These are phyloP conservation scores for Chlamydomonas urium DNA, from an alignment of 139 green algal species.

Conservation along the genomic window DNA sequence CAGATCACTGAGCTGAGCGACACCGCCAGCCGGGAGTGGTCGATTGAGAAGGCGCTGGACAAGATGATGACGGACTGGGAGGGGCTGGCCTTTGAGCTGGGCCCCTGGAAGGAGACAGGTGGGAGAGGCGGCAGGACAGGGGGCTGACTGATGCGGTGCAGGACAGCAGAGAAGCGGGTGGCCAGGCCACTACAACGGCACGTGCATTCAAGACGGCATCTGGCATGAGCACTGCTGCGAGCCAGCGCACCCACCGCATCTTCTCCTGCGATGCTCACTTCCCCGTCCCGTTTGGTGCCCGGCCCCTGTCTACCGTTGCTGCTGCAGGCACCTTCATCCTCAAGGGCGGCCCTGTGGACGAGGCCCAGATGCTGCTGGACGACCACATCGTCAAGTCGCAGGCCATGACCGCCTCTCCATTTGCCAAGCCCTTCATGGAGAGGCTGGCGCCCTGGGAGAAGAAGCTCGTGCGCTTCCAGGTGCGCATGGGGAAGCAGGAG, in stretches of 20 bases:
- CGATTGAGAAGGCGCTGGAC: conserved; percentile 40
- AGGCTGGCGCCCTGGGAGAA: conserved; percentile 59
- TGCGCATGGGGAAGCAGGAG: conserved; percentile 5
- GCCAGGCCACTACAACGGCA: no score
- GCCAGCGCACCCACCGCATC: no score
- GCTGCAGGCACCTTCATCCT: conserved; percentile 56
- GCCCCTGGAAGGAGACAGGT: conserved; percentile 63
- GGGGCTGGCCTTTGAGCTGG: conserved; percentile 62
- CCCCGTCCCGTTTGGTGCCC: no score
- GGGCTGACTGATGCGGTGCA: no score
- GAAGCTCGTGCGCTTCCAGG: conserved; percentile 60
- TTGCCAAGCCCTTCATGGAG: conserved; percentile 61
- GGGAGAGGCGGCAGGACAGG: no score
- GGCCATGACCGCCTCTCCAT: conserved; percentile 64
- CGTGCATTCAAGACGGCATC: no score
- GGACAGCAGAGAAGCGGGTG: no score
- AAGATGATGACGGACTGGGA: conserved; percentile 55
- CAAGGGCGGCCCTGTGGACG: conserved; percentile 66
- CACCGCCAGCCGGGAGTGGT: conserved; percentile 34
- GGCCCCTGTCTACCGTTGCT: no score
- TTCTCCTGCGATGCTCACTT: no score
- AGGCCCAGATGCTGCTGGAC: conserved; percentile 74
- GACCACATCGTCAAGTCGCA: conserved; percentile 73
- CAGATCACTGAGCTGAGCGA: conserved; percentile 30
- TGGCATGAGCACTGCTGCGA: no score